Evolutionary conservation across 345 rosid species (phyloP).

Genomic region (Erucastrum elatum): DNA sequence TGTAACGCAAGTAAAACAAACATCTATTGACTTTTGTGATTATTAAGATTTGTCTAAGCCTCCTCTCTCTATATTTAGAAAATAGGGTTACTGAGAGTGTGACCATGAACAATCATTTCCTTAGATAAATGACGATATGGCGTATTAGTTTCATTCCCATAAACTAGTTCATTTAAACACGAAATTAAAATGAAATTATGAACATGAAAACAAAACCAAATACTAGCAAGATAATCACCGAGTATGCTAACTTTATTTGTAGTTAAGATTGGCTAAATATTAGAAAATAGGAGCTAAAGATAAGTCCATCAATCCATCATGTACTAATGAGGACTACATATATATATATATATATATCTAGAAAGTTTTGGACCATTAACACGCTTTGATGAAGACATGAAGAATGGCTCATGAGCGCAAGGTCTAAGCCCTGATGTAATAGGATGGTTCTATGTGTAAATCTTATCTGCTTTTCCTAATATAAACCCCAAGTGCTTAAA

Average conservation of each 20-base stretch:
- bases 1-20: background rate
- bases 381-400: no score
- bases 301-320: no score
- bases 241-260: background rate
- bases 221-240: background rate
- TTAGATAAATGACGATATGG: background rate
- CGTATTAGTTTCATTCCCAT: background rate
- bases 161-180: background rate
- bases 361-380: no score
- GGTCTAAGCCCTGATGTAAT: background rate
- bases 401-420: background rate
- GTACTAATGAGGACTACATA: no score
- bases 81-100: background rate
- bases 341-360: no score
- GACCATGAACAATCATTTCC: background rate
- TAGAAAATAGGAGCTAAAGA: no score
- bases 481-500: background rate
- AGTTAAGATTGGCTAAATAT: no score
- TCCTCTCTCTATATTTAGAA: background rate
- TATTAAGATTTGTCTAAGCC: background rate
- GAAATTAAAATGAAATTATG: background rate
- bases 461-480: constrained; percentile 4
- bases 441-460: background rate
- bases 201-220: background rate
- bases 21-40: constrained; percentile 25